Evolutionary conservation across 345 rosid genomes (phyloP), one percentile per base, ranked within the genome.

Genomic region (Eucalyptus shirleyi): DNA sequence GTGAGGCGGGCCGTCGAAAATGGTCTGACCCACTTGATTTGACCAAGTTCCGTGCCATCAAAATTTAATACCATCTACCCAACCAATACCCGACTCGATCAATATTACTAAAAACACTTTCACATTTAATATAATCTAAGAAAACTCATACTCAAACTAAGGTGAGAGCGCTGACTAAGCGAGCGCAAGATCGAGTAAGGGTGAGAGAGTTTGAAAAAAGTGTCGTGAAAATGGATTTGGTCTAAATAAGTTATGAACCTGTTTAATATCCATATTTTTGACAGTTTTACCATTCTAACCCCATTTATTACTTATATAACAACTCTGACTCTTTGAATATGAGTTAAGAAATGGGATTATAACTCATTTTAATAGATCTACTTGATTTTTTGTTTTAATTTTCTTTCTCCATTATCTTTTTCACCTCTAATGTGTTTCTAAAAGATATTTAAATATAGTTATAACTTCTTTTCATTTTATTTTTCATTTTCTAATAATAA

Each of bases 121-220:
- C 28, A 56, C 12, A 24, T 56, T 56, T 9, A 56, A 56, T 6
- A 56, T 4, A 23, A 56, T 56, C 6, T 56, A 9, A 5, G 1
- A 2, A 10, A 56, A 56, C 6, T 9, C 62, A 24, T 24, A 23
- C 13, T 10, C 12, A 56, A 9, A 56, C 2, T 56, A 56, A 56
- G 6, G 6, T 56, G 28, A 23, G 6, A 56, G 2, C 3, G 0
- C 3, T 24, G 3, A 56, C 30, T 4, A 2, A 56, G 62, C 1
- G 13, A 56, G 12, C 30, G 0, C 6, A 0, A 56, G 30, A 56
- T 56, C 0, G 13, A 56, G 62, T 9, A 6, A 56, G 30, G 3
- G 3, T 23, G 28, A 23, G 30, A 56, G 30, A 21, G 11, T 56
- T 23, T 56, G 62, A 21, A 56, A 56, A 56, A 56, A 56, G 30